Conservation (phyloP, 148 eudicot genomes). For the Pharnaceum exiguum region DNA sequence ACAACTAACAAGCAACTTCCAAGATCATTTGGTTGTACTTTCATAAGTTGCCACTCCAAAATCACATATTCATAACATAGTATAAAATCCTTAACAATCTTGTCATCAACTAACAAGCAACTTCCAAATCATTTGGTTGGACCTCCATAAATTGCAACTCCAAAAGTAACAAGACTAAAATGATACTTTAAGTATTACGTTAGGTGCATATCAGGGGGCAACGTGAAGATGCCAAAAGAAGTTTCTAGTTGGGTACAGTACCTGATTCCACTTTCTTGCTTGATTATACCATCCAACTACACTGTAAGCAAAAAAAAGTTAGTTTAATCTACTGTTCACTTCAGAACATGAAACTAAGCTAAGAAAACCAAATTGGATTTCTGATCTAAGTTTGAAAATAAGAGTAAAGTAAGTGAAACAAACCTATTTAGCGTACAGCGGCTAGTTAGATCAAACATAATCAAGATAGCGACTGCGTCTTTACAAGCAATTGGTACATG, state of each 20-base stretch:
- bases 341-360: neutral
- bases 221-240: too few relatives aligned
- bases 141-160: neutral
- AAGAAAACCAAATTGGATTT: neutral
- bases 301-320: conserved; percentile 33
- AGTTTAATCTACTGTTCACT: neutral
- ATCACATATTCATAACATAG: too few relatives aligned
- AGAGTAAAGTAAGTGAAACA: neutral
- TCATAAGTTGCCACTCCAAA: too few relatives aligned
- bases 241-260: conserved; percentile 1
- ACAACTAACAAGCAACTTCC: too few relatives aligned
- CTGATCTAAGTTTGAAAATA: neutral
- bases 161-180: neutral
- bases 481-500: conserved; percentile 85
- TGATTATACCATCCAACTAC: conserved; percentile 66
- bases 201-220: too few relatives aligned
- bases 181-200: too few relatives aligned
- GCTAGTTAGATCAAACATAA: conserved; percentile 89
- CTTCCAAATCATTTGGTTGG: too few relatives aligned
- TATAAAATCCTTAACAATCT: too few relatives aligned
- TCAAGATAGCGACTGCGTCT: conserved; percentile 71
- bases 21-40: too few relatives aligned
- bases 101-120: too few relatives aligned
- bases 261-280: conserved; percentile 84
- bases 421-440: conserved; percentile 71